Evolutionary conservation across 306 rosid genomes (phyloP), one percentile per base, ranked within the genome.

Genomic region (Arachis stenosperma): DNA sequence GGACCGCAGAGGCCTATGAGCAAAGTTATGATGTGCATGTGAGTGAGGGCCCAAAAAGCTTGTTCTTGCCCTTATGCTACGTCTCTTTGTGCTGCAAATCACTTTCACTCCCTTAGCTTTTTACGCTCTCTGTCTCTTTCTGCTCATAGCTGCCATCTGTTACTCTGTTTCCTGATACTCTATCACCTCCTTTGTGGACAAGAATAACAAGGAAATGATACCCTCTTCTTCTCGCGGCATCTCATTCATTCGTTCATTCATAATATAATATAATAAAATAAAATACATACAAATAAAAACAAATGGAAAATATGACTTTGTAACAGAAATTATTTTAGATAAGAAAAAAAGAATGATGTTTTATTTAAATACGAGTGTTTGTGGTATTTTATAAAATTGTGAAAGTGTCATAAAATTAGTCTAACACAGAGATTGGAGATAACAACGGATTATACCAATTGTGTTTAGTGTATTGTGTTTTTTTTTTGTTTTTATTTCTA

Each of bases 41-140:
- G 91, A 84, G 73, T 42, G 84, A 75, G 87, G 88, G 91, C 81
- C 91, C 89, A 22, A 56, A 87, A 80, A 76, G 86, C 81, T 81
- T 40, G 76, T 73, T 70, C n/a, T 78, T 70, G 69, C 81, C 75
- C 65, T 61, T 78, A 42, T 62, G 69, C 75, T 78, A 72, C 76
- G 86, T 65, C 54, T 68, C 36, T 65, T 9, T 22, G 27, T 22
- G 27, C 27, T 22, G 27, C 27, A 22, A 22, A 22, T 22, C 27
- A 22, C 27, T 22, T 22, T 22, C 27, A 22, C 27, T 22, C 27
- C 27, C 27, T 22, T 22, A 22, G 27, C 27, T 44, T 5, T 9
- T 60, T 41, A 40, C 40, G 64, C 69, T 73, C 83, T 39, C 81
- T 78, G 54, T 75, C 79, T 14, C 79, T 80, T 78, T 83, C 85